Percentiles rank a stretch among this genome's conserved stretches.
These are phyloP conservation scores for Chaetomium fimeti DNA, from an alignment of 495 filamentous ascomycete genomes.

Conservation along the genomic window DNA sequence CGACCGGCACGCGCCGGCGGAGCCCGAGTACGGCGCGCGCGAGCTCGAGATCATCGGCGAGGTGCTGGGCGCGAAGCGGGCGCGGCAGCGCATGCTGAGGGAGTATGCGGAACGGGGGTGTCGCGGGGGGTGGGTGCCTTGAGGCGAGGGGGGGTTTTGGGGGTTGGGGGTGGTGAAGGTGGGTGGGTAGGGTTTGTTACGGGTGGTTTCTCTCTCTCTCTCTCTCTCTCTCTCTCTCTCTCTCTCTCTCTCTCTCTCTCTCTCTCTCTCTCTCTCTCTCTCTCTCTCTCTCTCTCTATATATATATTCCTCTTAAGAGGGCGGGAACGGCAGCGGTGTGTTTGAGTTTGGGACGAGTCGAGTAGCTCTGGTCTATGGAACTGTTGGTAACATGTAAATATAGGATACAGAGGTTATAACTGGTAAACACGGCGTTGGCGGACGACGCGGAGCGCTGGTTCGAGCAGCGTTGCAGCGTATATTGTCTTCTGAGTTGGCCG, in stretches of 20 bases:
- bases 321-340: too few relatives aligned
- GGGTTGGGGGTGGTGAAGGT: not conserved
- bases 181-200: not conserved
- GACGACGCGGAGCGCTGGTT: not conserved
- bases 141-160: not conserved
- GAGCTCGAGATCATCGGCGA: constrained; percentile 22
- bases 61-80: constrained; percentile 18
- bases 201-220: not conserved
- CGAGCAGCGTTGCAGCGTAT: not conserved
- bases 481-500: not conserved
- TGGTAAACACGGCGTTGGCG: not conserved
- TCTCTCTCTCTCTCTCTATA: too few relatives aligned
- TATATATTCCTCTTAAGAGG: too few relatives aligned
- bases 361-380: not conserved
- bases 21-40: constrained; percentile 38
- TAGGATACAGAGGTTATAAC: not conserved
- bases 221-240: too few relatives aligned
- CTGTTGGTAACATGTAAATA: not conserved
- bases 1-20: constrained; percentile 43
- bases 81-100: constrained; percentile 24
- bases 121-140: not conserved
- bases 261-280: too few relatives aligned
- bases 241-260: too few relatives aligned
- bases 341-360: too few relatives aligned
- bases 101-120: constrained; percentile 26